phyloP scores from a whole-genome alignment of 2,329 filamentous ascomycete genomes.

The Hypoxylon sp. region DNA sequence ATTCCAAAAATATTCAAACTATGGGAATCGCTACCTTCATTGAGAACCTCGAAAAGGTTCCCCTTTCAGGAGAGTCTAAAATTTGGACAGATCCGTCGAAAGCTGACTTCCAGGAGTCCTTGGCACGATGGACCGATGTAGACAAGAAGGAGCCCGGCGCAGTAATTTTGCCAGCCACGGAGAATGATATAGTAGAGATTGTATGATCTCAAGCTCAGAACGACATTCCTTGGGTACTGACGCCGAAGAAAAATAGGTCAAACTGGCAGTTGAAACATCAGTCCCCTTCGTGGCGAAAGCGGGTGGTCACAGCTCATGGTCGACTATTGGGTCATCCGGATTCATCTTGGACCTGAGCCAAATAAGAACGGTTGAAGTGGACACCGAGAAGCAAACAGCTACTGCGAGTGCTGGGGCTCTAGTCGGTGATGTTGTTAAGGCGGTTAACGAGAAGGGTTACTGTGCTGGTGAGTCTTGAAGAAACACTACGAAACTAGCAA shows the following conservation, averaged over 20 bases:
- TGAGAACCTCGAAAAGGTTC: neutral
- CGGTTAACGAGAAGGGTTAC: constrained; percentile 14
- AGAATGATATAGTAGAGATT: constrained; percentile 16
- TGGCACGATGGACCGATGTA: constrained; percentile 18
- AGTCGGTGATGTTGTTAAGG: constrained; percentile 7
- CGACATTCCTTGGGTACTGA: neutral
- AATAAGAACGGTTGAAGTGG: constrained; percentile 8
- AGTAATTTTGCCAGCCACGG: constrained; percentile 10
- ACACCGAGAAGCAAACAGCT: constrained; percentile 9
- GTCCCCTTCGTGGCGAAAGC: constrained; percentile 17
- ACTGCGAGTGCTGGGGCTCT: constrained; percentile 14
- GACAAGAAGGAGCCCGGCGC: constrained; percentile 15
- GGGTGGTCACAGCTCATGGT: constrained; percentile 23
- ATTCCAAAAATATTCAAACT: neutral
- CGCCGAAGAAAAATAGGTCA: constrained; percentile 3
- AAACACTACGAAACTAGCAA: neutral
- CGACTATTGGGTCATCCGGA: constrained; percentile 17
- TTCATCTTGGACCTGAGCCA: constrained; percentile 19
- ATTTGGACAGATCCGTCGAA: constrained; percentile 16
- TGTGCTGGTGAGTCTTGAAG: constrained; percentile 10
- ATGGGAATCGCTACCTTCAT: constrained; percentile 15
- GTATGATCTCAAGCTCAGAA: neutral
- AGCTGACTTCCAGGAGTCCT: constrained; percentile 15
- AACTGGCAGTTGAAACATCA: constrained; percentile 7
- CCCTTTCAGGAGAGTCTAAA: constrained; percentile 1